Conservation (phyloP, 2,329 filamentous ascomycete species). For the Ceratocystis cubensis region DNA sequence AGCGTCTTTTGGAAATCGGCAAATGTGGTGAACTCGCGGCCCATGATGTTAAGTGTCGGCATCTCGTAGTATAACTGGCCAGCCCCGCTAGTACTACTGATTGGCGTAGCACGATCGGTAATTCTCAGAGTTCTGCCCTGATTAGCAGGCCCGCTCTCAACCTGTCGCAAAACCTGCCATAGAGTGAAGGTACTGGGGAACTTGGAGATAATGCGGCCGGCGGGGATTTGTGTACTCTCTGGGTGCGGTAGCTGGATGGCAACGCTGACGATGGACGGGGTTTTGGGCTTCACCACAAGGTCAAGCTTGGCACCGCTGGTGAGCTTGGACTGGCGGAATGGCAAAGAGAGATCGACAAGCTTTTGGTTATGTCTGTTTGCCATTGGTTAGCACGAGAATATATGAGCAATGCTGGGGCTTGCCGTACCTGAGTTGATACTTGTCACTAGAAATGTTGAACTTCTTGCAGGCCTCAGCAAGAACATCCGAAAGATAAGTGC, state of each 20-base stretch:
- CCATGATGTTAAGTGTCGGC: conserved; percentile 73
- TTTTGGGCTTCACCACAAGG: conserved; percentile 75
- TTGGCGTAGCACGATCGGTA: conserved; percentile 67
- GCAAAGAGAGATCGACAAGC: conserved; percentile 69
- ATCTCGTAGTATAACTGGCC: conserved; percentile 81
- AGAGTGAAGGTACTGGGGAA: conserved; percentile 78
- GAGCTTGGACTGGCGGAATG: conserved; percentile 72
- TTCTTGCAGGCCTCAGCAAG: conserved; percentile 78
- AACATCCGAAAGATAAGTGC: conserved; percentile 71
- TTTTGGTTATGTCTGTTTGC: conserved; percentile 62
- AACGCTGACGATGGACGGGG: conserved; percentile 72
- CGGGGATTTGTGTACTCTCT: conserved; percentile 49
- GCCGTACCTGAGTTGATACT: conserved; percentile 65
- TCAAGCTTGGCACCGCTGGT: conserved; percentile 80
- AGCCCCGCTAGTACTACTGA: conserved; percentile 42
- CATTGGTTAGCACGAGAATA: not conserved
- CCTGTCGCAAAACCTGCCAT: conserved; percentile 82
- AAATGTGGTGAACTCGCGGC: conserved; percentile 63
- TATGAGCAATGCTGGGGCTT: not conserved
- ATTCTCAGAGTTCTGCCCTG: conserved; percentile 57
- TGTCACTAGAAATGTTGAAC: conserved; percentile 57
- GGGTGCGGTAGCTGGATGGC: conserved; percentile 72
- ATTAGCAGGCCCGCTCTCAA: conserved; percentile 63
- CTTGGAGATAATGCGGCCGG: conserved; percentile 64
- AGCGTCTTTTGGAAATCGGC: conserved; percentile 79